These are phyloP conservation scores for Petunia axillaris DNA, from an alignment of 257 asterid genomes.

Conservation along the genomic window DNA sequence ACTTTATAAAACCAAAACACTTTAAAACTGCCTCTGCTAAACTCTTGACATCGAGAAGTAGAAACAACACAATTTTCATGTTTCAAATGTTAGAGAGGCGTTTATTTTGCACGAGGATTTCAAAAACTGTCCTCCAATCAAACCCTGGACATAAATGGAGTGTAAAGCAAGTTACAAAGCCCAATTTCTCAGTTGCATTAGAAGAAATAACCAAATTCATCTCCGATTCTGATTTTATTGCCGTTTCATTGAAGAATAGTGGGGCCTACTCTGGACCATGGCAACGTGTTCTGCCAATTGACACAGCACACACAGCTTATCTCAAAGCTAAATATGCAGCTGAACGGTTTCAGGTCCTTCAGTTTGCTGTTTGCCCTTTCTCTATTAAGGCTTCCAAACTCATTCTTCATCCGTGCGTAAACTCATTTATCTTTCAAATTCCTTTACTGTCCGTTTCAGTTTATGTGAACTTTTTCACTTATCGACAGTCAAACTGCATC, in stretches of 20 bases:
- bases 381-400: constrained; percentile 64
- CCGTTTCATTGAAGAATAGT: constrained; percentile 68
- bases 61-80: background rate
- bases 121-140: constrained; percentile 44
- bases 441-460: background rate
- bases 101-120: constrained; percentile 46
- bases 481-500: too few relatives aligned
- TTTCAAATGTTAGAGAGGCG: constrained; percentile 54
- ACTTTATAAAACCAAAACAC: background rate
- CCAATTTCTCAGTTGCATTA: constrained; percentile 62
- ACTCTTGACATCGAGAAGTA: background rate
- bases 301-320: constrained; percentile 71
- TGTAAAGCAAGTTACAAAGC: constrained; percentile 69
- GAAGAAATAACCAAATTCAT: constrained; percentile 50
- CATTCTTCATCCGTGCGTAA: constrained; percentile 74
- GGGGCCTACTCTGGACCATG: constrained; percentile 83
- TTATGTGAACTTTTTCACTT: background rate
- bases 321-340: constrained; percentile 71
- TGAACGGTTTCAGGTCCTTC: constrained; percentile 77
- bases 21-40: background rate
- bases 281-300: constrained; percentile 75
- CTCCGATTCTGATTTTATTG: constrained; percentile 58
- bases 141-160: constrained; percentile 38
- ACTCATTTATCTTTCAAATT: background rate
- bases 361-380: constrained; percentile 91